Percentiles rank a stretch among this genome's conserved stretches.
These are phyloP conservation scores for Sporisorium iseilematis-ciliati DNA, from an alignment of 1,284 basidiomycete genomes.

Conservation along the genomic window DNA sequence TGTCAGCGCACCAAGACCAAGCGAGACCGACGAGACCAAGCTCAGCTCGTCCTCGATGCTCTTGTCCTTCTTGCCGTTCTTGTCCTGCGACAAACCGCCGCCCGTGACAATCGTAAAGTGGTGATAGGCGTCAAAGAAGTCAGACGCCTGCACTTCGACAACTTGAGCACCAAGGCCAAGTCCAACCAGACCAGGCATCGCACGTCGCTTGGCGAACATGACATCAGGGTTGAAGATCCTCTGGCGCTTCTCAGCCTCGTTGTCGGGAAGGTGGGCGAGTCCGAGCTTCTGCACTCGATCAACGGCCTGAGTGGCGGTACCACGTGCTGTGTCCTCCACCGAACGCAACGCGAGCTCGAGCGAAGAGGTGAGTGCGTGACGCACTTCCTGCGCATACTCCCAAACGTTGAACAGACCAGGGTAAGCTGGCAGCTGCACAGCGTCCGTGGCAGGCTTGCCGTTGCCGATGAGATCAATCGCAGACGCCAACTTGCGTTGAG, in stretches of 20 bases:
- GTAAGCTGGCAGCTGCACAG: conserved; percentile 77
- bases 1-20: conserved; percentile 79
- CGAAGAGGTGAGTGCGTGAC: conserved; percentile 81
- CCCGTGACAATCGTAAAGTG: conserved; percentile 59
- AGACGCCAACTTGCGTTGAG: conserved; percentile 72
- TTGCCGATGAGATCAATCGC: conserved; percentile 83
- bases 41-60: conserved; percentile 72
- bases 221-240: conserved; percentile 93
- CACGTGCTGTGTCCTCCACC: conserved; percentile 86
- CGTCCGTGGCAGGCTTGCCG: conserved; percentile 75
- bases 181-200: conserved; percentile 59
- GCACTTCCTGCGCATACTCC: conserved; percentile 89
- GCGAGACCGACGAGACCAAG: conserved; percentile 53
- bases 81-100: conserved; percentile 58
- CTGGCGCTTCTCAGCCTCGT: conserved; percentile 50
- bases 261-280: conserved; percentile 80
- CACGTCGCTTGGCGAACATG: conserved; percentile 83
- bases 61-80: conserved; percentile 69
- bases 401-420: conserved; percentile 87
- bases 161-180: conserved; percentile 61
- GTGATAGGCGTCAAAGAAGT: conserved; percentile 89
- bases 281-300: conserved; percentile 78
- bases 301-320: conserved; percentile 79
- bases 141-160: conserved; percentile 73
- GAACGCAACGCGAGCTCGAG: conserved; percentile 84